Conservation (phyloP, 2,329 filamentous ascomycete genomes). For the Aotearoamyces nothofagi region DNA sequence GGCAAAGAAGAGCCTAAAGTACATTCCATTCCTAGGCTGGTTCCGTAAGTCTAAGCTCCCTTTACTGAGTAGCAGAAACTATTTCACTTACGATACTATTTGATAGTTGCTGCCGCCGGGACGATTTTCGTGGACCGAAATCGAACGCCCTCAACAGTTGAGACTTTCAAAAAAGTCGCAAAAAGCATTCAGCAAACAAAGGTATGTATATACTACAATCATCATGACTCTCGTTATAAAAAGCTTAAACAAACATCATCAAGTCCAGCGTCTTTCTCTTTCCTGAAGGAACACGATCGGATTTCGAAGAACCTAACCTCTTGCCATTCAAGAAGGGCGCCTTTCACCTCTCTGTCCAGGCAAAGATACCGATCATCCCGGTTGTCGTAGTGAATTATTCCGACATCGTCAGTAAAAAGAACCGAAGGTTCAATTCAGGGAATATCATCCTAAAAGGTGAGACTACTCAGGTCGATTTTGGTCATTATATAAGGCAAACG, state of each 20-base stretch:
- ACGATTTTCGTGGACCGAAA: not conserved
- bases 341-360: slow-evolving; percentile 55
- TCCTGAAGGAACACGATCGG: slow-evolving; percentile 46
- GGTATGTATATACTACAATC: not conserved
- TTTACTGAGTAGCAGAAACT: too few species aligned
- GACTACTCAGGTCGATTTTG: too few species aligned
- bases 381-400: slow-evolving; percentile 36
- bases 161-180: not conserved
- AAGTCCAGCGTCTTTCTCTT: not conserved
- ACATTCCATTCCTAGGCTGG: too few species aligned
- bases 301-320: slow-evolving; percentile 40
- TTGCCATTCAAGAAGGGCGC: slow-evolving; percentile 57
- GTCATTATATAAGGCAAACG: too few species aligned
- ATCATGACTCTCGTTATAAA: too few species aligned
- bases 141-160: not conserved
- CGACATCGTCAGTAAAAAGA: slow-evolving; percentile 28
- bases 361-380: slow-evolving; percentile 49
- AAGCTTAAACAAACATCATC: too few species aligned
- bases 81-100: too few species aligned
- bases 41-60: too few species aligned
- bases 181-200: not conserved
- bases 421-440: slow-evolving; percentile 28
- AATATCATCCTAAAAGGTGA: slow-evolving; percentile 35
- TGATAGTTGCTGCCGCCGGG: too few species aligned
- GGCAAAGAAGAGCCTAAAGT: too few species aligned